Conservation (phyloP, 2,329 filamentous ascomycete genomes). For the Penicillium sclerotigenum region DNA sequence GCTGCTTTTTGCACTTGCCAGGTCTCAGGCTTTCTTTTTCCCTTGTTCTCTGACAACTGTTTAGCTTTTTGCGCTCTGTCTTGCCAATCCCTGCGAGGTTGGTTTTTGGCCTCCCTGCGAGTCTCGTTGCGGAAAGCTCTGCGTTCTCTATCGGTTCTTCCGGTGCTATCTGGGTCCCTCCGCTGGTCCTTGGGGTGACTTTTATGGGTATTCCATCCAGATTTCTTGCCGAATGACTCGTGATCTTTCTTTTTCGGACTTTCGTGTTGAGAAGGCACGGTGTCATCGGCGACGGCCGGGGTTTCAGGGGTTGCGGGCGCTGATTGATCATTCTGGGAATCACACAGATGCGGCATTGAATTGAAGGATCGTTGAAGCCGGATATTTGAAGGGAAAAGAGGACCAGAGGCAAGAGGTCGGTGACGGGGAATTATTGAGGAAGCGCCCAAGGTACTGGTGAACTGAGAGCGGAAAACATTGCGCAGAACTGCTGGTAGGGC, state of each 20-base stretch:
- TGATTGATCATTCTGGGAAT: background rate
- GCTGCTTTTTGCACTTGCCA: conserved; percentile 78
- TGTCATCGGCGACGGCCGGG: background rate
- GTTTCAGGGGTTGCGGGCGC: background rate
- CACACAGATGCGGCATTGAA: background rate
- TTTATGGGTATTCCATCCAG: conserved; percentile 1
- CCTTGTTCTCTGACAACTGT: conserved; percentile 20
- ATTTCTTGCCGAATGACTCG: background rate
- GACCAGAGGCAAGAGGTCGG: conserved; percentile 1
- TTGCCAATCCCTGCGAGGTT: conserved; percentile 5
- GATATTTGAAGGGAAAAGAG: background rate
- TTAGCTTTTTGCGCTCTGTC: conserved; percentile 8
- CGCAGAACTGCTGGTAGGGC: conserved; percentile 26
- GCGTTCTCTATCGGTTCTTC: conserved; percentile 8
- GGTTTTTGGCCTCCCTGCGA: conserved; percentile 2
- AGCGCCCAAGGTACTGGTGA: conserved; percentile 12
- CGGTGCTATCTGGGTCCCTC: background rate
- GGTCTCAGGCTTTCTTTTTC: conserved; percentile 42
- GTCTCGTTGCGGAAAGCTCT: conserved; percentile 8
- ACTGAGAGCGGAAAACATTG: conserved; percentile 25
- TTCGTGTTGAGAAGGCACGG: background rate
- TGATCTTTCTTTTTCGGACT: background rate
- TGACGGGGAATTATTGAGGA: conserved; percentile 2
- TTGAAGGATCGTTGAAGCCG: background rate
- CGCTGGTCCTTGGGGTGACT: background rate